Conservation (phyloP, 2,329 filamentous ascomycete species). For the Fusarium caatingaense region DNA sequence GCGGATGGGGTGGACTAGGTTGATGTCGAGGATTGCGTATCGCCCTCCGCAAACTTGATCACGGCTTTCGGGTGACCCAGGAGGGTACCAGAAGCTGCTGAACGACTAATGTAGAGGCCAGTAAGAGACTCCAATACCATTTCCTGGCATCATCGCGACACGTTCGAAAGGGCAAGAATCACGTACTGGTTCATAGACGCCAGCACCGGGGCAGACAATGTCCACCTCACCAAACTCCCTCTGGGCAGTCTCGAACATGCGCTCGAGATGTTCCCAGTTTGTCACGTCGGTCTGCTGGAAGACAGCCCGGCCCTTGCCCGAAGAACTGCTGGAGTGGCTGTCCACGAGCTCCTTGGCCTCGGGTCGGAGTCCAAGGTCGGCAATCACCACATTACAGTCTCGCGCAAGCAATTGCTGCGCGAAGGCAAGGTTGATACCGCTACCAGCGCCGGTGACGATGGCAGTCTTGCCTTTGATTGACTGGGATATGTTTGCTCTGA, state of each 20-base stretch:
- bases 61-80: background rate
- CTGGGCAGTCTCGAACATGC: background rate
- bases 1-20: background rate
- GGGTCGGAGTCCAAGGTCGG: background rate
- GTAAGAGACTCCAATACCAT: too few species aligned
- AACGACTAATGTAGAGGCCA: background rate
- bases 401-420: background rate
- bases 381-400: background rate
- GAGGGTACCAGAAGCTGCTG: background rate
- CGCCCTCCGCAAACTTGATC: background rate
- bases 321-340: background rate
- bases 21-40: background rate
- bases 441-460: background rate
- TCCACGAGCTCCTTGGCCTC: background rate
- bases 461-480: background rate
- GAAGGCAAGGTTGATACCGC: background rate
- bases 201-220: background rate
- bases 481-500: background rate
- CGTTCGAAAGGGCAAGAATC: background rate
- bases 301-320: background rate
- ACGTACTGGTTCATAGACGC: background rate
- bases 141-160: too few species aligned
- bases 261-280: background rate
- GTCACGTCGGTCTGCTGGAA: background rate
- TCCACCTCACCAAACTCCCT: background rate